Percentiles rank a stretch among this genome's conserved stretches.
These are phyloP conservation scores for Candida patagonica DNA, from an alignment of 805 yeast species.

Conservation along the genomic window DNA sequence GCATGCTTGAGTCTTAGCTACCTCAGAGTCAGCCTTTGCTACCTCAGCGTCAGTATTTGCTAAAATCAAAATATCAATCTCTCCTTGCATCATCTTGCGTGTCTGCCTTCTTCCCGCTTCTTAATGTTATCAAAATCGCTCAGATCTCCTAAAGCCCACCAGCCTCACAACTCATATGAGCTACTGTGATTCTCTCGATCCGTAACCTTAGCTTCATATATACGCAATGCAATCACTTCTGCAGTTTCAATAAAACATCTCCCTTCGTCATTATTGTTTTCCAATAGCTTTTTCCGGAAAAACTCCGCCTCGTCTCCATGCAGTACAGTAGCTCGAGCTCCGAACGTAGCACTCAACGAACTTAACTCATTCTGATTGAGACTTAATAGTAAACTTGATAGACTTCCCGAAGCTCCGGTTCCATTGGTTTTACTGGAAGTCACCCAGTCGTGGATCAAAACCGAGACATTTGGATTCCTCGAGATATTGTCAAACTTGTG, in stretches of 20 bases:
- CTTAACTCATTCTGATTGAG: conserved; percentile 74
- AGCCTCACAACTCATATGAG: conserved; percentile 6
- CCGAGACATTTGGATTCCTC: conserved; percentile 66
- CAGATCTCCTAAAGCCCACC: too few species aligned
- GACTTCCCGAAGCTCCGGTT: conserved; percentile 27
- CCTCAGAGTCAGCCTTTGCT: too few species aligned
- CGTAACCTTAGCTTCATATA: conserved; percentile 66
- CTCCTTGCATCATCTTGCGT: too few species aligned
- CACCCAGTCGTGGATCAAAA: conserved; percentile 88
- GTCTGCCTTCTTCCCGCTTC: too few species aligned
- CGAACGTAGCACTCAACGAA: conserved; percentile 71
- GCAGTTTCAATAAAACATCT: conserved; percentile 48
- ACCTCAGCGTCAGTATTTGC: too few species aligned
- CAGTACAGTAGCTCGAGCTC: conserved; percentile 59
- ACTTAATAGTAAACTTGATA: conserved; percentile 57
- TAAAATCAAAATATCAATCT: too few species aligned
- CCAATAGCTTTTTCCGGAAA: conserved; percentile 52
- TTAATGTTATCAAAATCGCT: too few species aligned
- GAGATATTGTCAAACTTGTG: conserved; percentile 63
- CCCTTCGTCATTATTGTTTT: conserved; percentile 51
- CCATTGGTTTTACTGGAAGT: conserved; percentile 33
- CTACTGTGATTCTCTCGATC: conserved; percentile 42
- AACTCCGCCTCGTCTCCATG: conserved; percentile 43
- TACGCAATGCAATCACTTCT: conserved; percentile 55
- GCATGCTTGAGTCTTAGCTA: too few species aligned